Evolutionary conservation across 192 early-diverging fungal species (phyloP), one percentile per base, ranked within the genome.

Genomic region (Tieghemiomyces parasiticus): DNA sequence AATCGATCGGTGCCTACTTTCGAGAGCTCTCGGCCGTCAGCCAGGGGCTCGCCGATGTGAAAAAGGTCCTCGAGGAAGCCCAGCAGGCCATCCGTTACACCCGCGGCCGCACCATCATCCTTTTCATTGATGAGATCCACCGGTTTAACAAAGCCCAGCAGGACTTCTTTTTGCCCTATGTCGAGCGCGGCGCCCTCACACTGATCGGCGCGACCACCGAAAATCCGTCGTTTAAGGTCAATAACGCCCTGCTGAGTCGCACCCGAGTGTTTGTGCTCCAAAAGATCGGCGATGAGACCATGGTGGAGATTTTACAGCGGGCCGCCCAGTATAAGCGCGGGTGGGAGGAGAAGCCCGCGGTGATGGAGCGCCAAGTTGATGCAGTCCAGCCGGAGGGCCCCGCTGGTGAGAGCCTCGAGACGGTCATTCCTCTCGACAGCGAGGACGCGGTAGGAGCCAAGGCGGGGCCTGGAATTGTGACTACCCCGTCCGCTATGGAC

Each of bases 121-220:
- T 93, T 16, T 91, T 93, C 69, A 54, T 93, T 28, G 91, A 93
- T 67, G 91, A 90, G 56, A 88, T 93, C 26, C 91, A 93, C 70
- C 77, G 91, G 24, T 93, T 93, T 65, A 92, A 81, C 25, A 91
- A 90, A 66, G 75, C 81, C 13, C 91, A 93, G 63, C 91, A 93
- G 58, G 91, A 93, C 61, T 64, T 91, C 2, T 88, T 93, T 56
- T 67, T 93, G 29, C 87, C 86, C 0, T 72, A 74, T 64, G 73
- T 93, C 9, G 91, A 93, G 71, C 75, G 78, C 29, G 87, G 87
- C 22, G 75, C 78, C 25, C 73, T 88, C 30, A 73, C 77, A 10
- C 65, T 86, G 19, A 82, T 88, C 30, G 86, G 82, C 2, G 84
- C 84, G 0, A 90, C 85, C 0, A 90, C 88, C 2, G 88, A 90